A percentile compares a stretch with the other conserved stretches of the same genome.
phyloP scores from a whole-genome alignment of 2,329 filamentous ascomycete genomes.

The Sarocladium oryzae region DNA sequence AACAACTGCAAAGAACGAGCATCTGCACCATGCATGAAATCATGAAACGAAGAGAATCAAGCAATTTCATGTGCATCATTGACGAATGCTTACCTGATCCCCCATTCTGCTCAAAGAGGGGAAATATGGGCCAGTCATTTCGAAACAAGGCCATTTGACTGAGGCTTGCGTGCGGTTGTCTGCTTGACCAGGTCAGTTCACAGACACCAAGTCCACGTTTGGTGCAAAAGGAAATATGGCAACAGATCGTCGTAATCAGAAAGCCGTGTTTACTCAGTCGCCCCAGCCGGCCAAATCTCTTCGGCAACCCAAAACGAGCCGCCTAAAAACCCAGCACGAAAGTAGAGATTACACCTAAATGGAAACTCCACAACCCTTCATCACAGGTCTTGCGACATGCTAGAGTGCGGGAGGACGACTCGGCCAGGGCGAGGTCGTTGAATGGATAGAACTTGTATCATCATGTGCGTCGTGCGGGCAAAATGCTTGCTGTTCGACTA shows the following conservation, averaged over 20 bases:
- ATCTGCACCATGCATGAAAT: too few relatives aligned
- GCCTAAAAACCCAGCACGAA: constrained; percentile 39
- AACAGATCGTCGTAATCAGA: constrained; percentile 38
- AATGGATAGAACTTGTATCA: constrained; percentile 65
- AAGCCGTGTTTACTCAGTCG: constrained; percentile 65
- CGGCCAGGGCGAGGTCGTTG: constrained; percentile 60
- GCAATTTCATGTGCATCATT: too few relatives aligned
- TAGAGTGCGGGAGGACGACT: constrained; percentile 70
- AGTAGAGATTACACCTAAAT: constrained; percentile 51
- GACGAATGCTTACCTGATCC: neutral
- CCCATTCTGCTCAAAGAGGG: neutral
- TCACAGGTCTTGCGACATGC: constrained; percentile 36
- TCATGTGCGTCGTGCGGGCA: constrained; percentile 20
- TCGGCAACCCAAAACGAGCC: constrained; percentile 48
- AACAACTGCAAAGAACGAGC: too few relatives aligned
- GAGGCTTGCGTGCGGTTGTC: neutral
- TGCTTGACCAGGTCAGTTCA: constrained; percentile 1
- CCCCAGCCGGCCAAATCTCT: constrained; percentile 47
- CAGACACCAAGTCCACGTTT: neutral
- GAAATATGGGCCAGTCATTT: neutral
- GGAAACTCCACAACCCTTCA: constrained; percentile 72
- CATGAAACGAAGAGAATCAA: too few relatives aligned
- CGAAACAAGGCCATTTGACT: too few relatives aligned
- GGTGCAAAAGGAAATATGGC: neutral
- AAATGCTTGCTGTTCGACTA: constrained; percentile 6